Evolutionary conservation across 306 rosid species (phyloP), one percentile per base, ranked within the genome.

Genomic region (Rosa persica): DNA sequence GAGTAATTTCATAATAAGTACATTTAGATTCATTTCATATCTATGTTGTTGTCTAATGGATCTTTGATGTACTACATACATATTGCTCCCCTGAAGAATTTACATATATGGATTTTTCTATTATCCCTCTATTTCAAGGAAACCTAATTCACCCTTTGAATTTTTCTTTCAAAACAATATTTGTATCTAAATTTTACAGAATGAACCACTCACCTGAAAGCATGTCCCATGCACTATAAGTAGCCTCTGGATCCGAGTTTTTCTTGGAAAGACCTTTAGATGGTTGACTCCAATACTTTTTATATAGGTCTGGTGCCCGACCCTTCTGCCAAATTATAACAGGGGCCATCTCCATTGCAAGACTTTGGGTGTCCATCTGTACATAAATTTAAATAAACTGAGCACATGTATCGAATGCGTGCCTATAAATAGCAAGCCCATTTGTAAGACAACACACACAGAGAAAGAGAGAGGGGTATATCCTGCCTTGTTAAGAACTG

Each of bases 311-410:
- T 42, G 96, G 99, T 74, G 80, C 84, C 27, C 30, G 74, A 22
- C 81, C 99, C 55, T 74, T 80, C 78, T 86, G 89, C 99, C 99
- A 96, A 88, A 93, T 90, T 65, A 95, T 86, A 79, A 93, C 83
- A 39, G 97, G 98, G 76, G 97, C 88, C 90, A 95, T 89, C 86
- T 95, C 99, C 96, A 88, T 86, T 52, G 99, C 96, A 73, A 95
- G 97, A 83, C 87, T 83, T 65, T 83, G 90, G 65, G 89, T 74
- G 80, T 91, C 95, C 99, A 95, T 93, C 99, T 95, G 89, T 73
- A 73, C 69, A 66, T 34, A 66, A 20, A 73, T 78, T 73, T 25
- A 88, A 6, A 16, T 7, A 66, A 36, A 77, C 55, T 74, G 68
- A 80, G 82, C 67, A 81, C 12, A 43, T 76, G 74, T 67, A 81